phyloP scores from a whole-genome alignment of 1,139 yeast genomes.

The Hansenula sp. region DNA sequence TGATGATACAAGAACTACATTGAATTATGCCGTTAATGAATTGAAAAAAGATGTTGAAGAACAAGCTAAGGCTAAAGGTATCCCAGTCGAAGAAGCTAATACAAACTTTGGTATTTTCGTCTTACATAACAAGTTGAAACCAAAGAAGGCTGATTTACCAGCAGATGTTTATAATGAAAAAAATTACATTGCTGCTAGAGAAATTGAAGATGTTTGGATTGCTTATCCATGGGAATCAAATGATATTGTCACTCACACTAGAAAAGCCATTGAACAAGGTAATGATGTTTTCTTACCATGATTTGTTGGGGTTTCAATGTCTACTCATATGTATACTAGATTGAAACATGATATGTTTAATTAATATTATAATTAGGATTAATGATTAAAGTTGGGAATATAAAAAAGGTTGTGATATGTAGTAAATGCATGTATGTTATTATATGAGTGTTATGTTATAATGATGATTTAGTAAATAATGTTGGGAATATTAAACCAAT shows the following conservation, averaged over 20 bases:
- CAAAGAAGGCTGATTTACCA: slow-evolving; percentile 73
- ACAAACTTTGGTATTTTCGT: slow-evolving; percentile 86
- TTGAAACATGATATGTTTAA: no score
- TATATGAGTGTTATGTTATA: no score
- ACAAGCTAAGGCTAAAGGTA: slow-evolving; percentile 45
- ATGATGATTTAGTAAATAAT: no score
- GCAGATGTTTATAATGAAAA: slow-evolving; percentile 36
- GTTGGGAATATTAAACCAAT: slow-evolving; percentile 8
- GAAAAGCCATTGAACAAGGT: slow-evolving; percentile 77
- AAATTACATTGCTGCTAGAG: slow-evolving; percentile 85
- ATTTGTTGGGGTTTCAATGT: not conserved
- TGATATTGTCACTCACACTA: slow-evolving; percentile 86
- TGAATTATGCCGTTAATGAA: slow-evolving; percentile 87
- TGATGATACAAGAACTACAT: slow-evolving; percentile 92
- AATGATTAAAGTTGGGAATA: not conserved
- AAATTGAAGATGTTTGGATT: slow-evolving; percentile 92
- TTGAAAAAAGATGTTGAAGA: slow-evolving; percentile 75
- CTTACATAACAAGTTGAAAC: slow-evolving; percentile 87
- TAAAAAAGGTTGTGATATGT: no score
- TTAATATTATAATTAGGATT: no score
- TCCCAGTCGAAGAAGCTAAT: slow-evolving; percentile 34
- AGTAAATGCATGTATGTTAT: no score
- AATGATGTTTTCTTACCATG: slow-evolving; percentile 36
- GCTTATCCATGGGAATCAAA: slow-evolving; percentile 97
- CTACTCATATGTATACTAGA: no score